phyloP scores from a whole-genome alignment of 106 monocot species.

The Agapanthus africanus region DNA sequence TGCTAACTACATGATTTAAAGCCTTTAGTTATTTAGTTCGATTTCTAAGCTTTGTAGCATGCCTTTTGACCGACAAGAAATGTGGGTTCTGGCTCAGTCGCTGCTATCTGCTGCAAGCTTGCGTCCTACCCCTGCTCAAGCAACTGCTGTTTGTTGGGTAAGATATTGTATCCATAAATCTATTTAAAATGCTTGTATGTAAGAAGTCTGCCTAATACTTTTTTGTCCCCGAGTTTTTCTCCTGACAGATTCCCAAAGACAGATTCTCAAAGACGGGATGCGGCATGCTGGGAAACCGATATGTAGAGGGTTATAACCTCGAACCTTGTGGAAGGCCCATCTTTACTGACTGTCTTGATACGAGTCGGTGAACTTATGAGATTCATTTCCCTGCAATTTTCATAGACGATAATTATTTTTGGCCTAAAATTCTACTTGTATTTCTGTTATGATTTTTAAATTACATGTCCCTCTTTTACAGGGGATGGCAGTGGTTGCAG shows the following conservation, averaged over 20 bases:
- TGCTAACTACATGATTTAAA: slow-evolving; percentile 3
- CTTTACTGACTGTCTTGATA: not conserved
- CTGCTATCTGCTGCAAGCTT: slow-evolving; percentile 97
- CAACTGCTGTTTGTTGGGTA: slow-evolving; percentile 98
- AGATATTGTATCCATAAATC: slow-evolving; percentile 7
- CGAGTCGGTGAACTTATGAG: not conserved
- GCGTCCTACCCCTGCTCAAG: slow-evolving; percentile 90
- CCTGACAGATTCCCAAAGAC: slow-evolving; percentile 62
- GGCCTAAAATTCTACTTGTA: not conserved
- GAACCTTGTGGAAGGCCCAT: not conserved
- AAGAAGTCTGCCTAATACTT: not conserved
- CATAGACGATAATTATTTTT: not conserved
- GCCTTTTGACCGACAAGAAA: slow-evolving; percentile 22
- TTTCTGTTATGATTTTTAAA: not conserved
- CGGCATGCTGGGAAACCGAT: slow-evolving; percentile 97
- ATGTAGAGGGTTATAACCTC: slow-evolving; percentile 60
- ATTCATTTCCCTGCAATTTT: not conserved
- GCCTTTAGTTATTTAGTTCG: slow-evolving; percentile 4
- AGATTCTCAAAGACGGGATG: slow-evolving; percentile 99
- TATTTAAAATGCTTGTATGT: not conserved
- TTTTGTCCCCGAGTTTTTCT: slow-evolving; percentile 12
- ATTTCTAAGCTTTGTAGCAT: slow-evolving; percentile 13
- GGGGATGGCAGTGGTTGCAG: slow-evolving; percentile 98
- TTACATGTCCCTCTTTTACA: too few relatives aligned
- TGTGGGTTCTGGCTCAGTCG: slow-evolving; percentile 62